phyloP scores from a whole-genome alignment of 2,329 filamentous ascomycete genomes.

The Cordyceps cicadae region DNA sequence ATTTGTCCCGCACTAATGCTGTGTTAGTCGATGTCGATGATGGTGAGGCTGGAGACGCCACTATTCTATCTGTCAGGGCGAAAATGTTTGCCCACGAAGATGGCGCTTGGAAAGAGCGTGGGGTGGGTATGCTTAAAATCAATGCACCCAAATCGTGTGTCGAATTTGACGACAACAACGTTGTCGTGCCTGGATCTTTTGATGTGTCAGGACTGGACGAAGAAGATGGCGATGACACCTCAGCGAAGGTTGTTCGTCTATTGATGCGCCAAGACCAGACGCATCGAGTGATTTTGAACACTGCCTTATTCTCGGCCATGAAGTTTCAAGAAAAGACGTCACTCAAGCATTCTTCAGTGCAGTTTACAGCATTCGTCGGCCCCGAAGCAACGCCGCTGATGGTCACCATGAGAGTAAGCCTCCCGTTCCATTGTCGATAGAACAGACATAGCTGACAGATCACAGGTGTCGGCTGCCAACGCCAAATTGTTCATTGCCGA shows the following conservation, averaged over 20 bases:
- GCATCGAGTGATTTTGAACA: constrained; percentile 79
- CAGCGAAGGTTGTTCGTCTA: constrained; percentile 53
- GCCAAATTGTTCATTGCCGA: constrained; percentile 45
- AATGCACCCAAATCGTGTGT: constrained; percentile 59
- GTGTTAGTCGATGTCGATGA: constrained; percentile 62
- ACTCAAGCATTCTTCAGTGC: constrained; percentile 60
- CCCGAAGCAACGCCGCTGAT: constrained; percentile 45
- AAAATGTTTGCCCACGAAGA: constrained; percentile 78
- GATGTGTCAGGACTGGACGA: constrained; percentile 46
- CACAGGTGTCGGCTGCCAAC: constrained; percentile 45
- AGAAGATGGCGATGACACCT: constrained; percentile 26
- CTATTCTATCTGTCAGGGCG: constrained; percentile 65
- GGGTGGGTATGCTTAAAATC: constrained; percentile 74
- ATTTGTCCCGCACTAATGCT: constrained; percentile 19
- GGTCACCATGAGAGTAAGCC: constrained; percentile 52
- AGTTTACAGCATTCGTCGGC: constrained; percentile 57
- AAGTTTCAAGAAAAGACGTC: constrained; percentile 69
- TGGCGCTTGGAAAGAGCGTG: constrained; percentile 79
- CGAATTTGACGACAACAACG: constrained; percentile 44
- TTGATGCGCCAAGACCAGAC: constrained; percentile 90
- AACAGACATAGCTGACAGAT: constrained; percentile 7
- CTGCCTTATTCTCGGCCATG: constrained; percentile 68
- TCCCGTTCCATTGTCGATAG: neutral
- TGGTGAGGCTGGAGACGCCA: constrained; percentile 76
- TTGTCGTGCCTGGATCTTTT: constrained; percentile 44